A percentile compares a stretch with the other conserved stretches of the same genome.
Evolutionary conservation across 2,329 filamentous ascomycete species (phyloP).

Genomic region (Alternaria triticina): DNA sequence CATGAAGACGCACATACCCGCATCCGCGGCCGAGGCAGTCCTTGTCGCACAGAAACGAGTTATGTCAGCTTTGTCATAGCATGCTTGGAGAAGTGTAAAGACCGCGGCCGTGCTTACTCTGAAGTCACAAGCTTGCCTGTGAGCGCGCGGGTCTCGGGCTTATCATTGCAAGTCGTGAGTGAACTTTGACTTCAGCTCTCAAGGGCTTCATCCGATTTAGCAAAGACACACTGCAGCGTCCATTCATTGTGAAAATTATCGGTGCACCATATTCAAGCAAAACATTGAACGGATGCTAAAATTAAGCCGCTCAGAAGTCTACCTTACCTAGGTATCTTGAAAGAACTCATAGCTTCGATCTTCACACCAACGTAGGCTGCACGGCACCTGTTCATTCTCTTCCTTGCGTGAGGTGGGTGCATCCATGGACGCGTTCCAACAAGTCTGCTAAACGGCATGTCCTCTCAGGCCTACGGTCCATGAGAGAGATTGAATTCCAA

Average conservation of each 20-base stretch:
- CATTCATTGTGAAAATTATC: neutral
- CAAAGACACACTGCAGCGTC: neutral
- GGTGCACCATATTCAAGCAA: neutral
- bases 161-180: neutral
- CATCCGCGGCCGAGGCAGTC: neutral
- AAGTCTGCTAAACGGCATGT: neutral
- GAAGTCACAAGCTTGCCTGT: neutral
- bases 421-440: neutral
- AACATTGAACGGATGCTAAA: accelerated
- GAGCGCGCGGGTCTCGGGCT: accelerated
- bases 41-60: neutral
- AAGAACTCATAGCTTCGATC: neutral
- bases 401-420: neutral
- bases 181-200: neutral
- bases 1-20: neutral
- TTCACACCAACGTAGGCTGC: neutral
- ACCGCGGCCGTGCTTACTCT: neutral
- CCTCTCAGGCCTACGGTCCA: neutral
- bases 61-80: neutral
- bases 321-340: neutral
- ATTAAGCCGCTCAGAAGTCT: accelerated
- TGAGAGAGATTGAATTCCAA: neutral
- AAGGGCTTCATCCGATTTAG: neutral
- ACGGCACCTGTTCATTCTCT: neutral
- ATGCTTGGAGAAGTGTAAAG: neutral